Base-by-base conservation (phyloP, 2,329 filamentous ascomycete species). In the Arthrobotrys megalospora region DNA sequence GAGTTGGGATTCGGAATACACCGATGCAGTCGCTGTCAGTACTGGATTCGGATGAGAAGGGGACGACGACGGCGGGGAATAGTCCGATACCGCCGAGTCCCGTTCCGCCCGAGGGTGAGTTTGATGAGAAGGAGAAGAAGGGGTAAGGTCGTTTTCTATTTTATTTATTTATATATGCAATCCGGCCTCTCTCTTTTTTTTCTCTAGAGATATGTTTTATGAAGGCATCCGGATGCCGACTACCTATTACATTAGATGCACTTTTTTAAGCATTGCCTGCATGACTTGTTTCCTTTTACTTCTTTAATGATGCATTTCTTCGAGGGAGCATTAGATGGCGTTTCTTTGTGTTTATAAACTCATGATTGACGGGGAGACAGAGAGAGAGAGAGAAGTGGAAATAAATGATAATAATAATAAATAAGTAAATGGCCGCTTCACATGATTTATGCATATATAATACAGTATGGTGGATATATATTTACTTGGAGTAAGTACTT, bases 21-120 rank as follows among this genome's bases (percentile, higher is more conserved):
- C 69, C 60, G 7, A 63, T 55, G 41, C 69, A 24, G 8, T 73
- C 69, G 1, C 19, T 60, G 3, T 34, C 66, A 1, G 65, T 43
- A 3, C 10, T 77, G 7, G 73, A 77, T 38, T 19, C 63, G 12
- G 73, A 77, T 12, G 73, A 77, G 19, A 77, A 77, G 60, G 55
- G n/a, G n/a, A n/a, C 45, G 24, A 58, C 69, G 10, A 66, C 50
- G 19, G 52, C 32, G 19, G 21, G 16, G 19, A n/a, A 41, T 28
- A 58, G 38, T 14, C 58, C 53, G n/a, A 32, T 52, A 5, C 52
- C 52, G 8, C 52, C 28, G 4, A 55, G 52, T 21, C 52, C 32
- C 1, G 19, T 41, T 19, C 32, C 32, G 7, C 28, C n/a, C 6
- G 28, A 55, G 43, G 5, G 4, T 19, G 50, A 53, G 8, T 1